A percentile compares a stretch with the other conserved stretches of the same genome.
phyloP scores from a whole-genome alignment of 2,329 filamentous ascomycete species.

The Trichoderma brevicompactum region DNA sequence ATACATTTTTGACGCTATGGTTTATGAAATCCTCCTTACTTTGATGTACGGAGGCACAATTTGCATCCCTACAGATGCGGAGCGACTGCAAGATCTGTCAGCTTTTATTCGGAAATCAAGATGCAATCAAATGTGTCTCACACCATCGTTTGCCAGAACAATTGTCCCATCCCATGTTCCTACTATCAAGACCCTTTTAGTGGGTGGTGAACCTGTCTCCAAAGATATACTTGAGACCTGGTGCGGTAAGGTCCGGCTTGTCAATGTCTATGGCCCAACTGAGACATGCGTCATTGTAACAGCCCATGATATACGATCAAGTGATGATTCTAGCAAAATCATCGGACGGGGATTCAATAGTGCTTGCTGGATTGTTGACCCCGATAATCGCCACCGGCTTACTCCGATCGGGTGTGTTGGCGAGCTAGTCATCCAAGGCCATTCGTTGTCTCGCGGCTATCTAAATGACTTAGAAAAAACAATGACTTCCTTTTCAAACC shows the following conservation, averaged over 20 bases:
- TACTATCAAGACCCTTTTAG: conserved; percentile 3
- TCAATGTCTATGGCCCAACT: conserved; percentile 50
- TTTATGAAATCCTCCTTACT: conserved; percentile 2
- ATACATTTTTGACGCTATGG: conserved; percentile 17
- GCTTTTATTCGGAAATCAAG: background rate
- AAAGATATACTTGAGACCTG: conserved; percentile 9
- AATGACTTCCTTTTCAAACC: conserved; percentile 52
- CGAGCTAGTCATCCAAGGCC: conserved; percentile 46
- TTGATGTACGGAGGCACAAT: conserved; percentile 9
- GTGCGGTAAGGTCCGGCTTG: conserved; percentile 38
- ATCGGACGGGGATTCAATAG: conserved; percentile 26
- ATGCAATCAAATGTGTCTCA: background rate
- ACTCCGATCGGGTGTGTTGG: conserved; percentile 35
- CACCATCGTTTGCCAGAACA: conserved; percentile 15
- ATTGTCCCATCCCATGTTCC: conserved; percentile 16
- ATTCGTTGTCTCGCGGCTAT: conserved; percentile 54
- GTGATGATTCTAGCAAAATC: background rate
- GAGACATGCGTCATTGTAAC: conserved; percentile 42
- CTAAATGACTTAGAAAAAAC: conserved; percentile 47
- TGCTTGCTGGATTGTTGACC: conserved; percentile 33
- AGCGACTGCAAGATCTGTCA: background rate
- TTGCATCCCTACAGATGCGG: conserved; percentile 6
- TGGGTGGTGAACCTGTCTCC: conserved; percentile 24
- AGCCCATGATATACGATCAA: background rate
- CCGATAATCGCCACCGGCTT: conserved; percentile 32